These are phyloP conservation scores for Diaporthe batatas DNA, from an alignment of 2,329 filamentous ascomycete genomes.

Conservation along the genomic window DNA sequence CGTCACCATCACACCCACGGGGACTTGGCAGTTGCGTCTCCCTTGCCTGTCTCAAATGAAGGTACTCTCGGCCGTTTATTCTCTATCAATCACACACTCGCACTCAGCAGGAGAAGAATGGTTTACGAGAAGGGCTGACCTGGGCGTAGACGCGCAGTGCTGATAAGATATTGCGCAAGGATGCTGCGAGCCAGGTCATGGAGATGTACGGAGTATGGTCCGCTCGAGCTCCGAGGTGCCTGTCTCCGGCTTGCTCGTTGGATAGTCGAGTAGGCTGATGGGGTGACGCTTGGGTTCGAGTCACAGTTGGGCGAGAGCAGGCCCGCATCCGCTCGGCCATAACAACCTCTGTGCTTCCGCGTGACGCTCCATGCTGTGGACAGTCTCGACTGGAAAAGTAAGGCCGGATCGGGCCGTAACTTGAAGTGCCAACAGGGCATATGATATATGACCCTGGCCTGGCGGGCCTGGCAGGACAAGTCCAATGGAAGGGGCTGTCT, in stretches of 20 bases:
- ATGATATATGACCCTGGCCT: background rate
- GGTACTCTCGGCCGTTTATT: conserved; percentile 37
- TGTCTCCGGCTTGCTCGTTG: background rate
- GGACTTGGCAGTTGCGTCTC: conserved; percentile 38
- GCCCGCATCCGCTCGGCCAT: background rate
- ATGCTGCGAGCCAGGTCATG: background rate
- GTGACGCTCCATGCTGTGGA: conserved; percentile 4
- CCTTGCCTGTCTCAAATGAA: conserved; percentile 40
- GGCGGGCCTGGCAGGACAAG: background rate
- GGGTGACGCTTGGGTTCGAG: background rate
- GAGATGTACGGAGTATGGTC: background rate
- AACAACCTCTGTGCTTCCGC: conserved; percentile 29
- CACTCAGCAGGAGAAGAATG: conserved; percentile 22
- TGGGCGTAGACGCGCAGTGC: background rate
- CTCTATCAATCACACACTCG: conserved; percentile 26
- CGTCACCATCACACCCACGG: conserved; percentile 36
- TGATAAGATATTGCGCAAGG: background rate
- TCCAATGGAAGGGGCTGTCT: conserved; percentile 13
- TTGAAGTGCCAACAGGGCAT: conserved; percentile 40
- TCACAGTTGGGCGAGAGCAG: background rate
- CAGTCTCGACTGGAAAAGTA: conserved; percentile 11
- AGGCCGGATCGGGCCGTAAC: conserved; percentile 50
- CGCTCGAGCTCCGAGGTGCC: background rate
- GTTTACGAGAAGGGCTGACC: conserved; percentile 13
- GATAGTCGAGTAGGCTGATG: background rate